phyloP scores from a whole-genome alignment of 148 eudicot genomes.

The Cornus kousa region DNA sequence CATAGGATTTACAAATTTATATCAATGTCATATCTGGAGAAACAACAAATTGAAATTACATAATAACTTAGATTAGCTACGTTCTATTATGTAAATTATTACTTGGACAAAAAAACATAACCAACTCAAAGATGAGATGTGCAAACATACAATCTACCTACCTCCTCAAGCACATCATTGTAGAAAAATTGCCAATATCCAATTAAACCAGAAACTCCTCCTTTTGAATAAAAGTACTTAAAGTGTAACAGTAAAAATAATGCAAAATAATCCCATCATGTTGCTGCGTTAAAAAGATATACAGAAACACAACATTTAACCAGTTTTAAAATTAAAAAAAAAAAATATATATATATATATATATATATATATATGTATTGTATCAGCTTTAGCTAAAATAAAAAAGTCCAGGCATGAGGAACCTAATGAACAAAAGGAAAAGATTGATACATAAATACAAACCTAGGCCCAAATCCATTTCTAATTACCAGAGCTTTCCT shows the following conservation, averaged over 20 bases:
- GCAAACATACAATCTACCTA: neutral
- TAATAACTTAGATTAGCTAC: neutral
- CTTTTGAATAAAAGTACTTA: neutral
- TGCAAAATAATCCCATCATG: too few relatives aligned
- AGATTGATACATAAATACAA: neutral
- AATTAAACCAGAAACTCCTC: neutral
- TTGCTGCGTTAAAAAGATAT: neutral
- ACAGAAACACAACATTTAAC: too few relatives aligned
- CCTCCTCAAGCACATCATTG: slow-evolving; percentile 8
- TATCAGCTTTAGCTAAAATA: neutral
- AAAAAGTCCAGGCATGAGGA: neutral
- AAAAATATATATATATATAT: neutral
- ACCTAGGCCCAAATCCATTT: slow-evolving; percentile 27
- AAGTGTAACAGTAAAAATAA: too few relatives aligned
- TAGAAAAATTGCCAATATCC: neutral
- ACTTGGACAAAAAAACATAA: neutral
- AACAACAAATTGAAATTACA: neutral
- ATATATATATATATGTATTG: too few relatives aligned
- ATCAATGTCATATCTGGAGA: neutral
- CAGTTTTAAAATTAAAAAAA: neutral
- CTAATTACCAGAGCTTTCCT: neutral
- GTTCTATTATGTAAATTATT: neutral
- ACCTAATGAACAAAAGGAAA: neutral
- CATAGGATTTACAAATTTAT: neutral
- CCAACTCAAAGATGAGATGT: neutral